Evolutionary conservation across 2,329 filamentous ascomycete species (phyloP).

Genomic region (Fusarium avenaceum): DNA sequence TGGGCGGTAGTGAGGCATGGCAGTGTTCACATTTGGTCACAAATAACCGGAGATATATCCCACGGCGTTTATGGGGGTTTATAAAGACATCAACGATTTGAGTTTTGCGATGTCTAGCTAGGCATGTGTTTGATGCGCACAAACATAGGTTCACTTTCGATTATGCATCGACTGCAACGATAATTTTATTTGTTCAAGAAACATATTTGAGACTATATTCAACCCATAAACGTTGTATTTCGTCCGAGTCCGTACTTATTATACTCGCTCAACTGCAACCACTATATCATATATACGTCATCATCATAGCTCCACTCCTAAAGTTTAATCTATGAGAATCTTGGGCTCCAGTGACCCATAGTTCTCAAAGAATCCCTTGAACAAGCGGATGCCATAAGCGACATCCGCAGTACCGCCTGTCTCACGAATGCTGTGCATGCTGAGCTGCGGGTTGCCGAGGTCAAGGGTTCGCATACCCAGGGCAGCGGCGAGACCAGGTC

Average conservation of each 20-base stretch:
- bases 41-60: conserved; percentile 39
- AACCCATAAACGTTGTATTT: background rate
- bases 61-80: conserved; percentile 26
- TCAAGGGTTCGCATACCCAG: conserved; percentile 91
- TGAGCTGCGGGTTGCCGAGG: conserved; percentile 91
- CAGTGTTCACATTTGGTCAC: conserved; percentile 22
- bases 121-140: conserved; percentile 34
- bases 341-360: conserved; percentile 86
- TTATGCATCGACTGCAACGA: conserved; percentile 9
- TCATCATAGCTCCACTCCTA: conserved; percentile 20
- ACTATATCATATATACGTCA: conserved; percentile 3
- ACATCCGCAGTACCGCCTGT: conserved; percentile 91
- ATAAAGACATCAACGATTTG: conserved; percentile 9
- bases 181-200: conserved; percentile 18
- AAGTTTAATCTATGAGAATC: conserved; percentile 82
- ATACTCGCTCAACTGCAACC: conserved; percentile 30
- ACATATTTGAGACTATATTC: conserved; percentile 4
- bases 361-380: conserved; percentile 86
- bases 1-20: conserved; percentile 28
- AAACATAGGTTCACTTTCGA: conserved; percentile 5
- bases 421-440: conserved; percentile 97
- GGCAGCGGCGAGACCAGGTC: conserved; percentile 92
- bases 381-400: conserved; percentile 85
- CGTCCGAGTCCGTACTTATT: background rate
- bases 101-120: conserved; percentile 39